Conservation (phyloP, 768 basidiomycete genomes). For the Clathrus columnatus region DNA sequence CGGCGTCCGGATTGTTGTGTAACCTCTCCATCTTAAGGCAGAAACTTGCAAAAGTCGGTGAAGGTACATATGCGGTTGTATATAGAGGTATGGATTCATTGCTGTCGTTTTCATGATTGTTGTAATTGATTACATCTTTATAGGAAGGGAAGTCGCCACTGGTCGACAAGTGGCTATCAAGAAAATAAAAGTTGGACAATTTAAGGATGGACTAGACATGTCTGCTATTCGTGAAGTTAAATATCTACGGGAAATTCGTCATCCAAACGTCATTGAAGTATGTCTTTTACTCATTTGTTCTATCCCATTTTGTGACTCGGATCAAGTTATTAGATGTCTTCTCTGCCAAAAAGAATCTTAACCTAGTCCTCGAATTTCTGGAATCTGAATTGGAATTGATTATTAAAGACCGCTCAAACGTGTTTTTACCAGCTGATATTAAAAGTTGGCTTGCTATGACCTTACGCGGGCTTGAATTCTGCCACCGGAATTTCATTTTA, state of each 20-base stretch:
- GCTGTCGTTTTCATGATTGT: background rate
- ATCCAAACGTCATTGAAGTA: constrained; percentile 93
- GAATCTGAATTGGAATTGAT: constrained; percentile 95
- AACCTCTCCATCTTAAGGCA: constrained; percentile 39
- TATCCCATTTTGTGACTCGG: background rate
- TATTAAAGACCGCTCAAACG: constrained; percentile 86
- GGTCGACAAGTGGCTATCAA: constrained; percentile 92
- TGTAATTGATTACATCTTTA: constrained; percentile 1
- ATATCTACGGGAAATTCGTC: constrained; percentile 86
- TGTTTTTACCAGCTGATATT: constrained; percentile 92
- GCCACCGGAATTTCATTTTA: constrained; percentile 87
- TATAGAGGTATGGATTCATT: constrained; percentile 59
- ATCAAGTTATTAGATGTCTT: constrained; percentile 89
- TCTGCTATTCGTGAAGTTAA: constrained; percentile 98
- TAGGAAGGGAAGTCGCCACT: constrained; percentile 67
- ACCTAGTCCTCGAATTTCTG: constrained; percentile 93
- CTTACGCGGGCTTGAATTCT: constrained; percentile 94
- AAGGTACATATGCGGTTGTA: constrained; percentile 94
- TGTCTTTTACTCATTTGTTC: constrained; percentile 12
- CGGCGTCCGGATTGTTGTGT: constrained; percentile 9
- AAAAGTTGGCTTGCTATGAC: constrained; percentile 99
- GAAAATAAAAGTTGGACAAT: constrained; percentile 94
- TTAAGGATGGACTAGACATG: constrained; percentile 98
- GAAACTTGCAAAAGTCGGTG: constrained; percentile 76
- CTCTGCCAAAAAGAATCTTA: constrained; percentile 92